Percentiles rank a stretch among this genome's conserved stretches.
Conservation (phyloP, 2,329 filamentous ascomycete species). For the Claviceps sp. region DNA sequence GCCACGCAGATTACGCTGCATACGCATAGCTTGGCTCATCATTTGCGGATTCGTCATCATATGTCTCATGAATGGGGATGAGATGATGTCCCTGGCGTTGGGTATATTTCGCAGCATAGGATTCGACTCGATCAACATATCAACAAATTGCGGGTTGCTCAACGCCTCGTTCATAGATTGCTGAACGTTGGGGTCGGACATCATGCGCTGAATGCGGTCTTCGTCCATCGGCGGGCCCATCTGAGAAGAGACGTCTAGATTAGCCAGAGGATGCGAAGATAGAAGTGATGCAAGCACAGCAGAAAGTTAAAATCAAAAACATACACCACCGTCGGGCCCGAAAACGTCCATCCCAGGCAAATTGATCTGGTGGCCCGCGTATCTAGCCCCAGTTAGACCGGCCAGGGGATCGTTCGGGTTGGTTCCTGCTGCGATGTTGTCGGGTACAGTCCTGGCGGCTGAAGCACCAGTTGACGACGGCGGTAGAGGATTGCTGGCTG, state of each 20-base stretch:
- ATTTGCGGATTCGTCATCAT: conserved; percentile 90
- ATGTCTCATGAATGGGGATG: conserved; percentile 74
- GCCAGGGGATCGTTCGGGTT: conserved; percentile 75
- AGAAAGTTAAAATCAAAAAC: conserved; percentile 22
- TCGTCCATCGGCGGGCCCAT: conserved; percentile 80
- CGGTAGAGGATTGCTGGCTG: conserved; percentile 62
- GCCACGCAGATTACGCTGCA: conserved; percentile 59
- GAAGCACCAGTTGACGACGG: conserved; percentile 27
- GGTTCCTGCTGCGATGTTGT: conserved; percentile 70
- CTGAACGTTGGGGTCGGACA: conserved; percentile 76
- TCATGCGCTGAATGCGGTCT: conserved; percentile 70
- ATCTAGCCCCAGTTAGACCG: conserved; percentile 81
- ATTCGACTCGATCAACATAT: conserved; percentile 88
- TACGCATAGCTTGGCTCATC: conserved; percentile 66
- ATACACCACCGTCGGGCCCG: conserved; percentile 84
- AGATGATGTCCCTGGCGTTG: conserved; percentile 69
- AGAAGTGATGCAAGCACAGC: too few species aligned
- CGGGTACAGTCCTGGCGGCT: conserved; percentile 37
- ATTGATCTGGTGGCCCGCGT: conserved; percentile 73
- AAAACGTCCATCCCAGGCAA: conserved; percentile 81
- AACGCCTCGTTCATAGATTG: conserved; percentile 88
- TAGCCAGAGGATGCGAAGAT: conserved; percentile 10
- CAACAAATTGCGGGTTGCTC: conserved; percentile 85
- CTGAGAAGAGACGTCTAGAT: conserved; percentile 28
- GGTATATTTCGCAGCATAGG: conserved; percentile 66